Conservation (phyloP, 768 basidiomycete genomes). For the Cystoderma amianthinum region DNA sequence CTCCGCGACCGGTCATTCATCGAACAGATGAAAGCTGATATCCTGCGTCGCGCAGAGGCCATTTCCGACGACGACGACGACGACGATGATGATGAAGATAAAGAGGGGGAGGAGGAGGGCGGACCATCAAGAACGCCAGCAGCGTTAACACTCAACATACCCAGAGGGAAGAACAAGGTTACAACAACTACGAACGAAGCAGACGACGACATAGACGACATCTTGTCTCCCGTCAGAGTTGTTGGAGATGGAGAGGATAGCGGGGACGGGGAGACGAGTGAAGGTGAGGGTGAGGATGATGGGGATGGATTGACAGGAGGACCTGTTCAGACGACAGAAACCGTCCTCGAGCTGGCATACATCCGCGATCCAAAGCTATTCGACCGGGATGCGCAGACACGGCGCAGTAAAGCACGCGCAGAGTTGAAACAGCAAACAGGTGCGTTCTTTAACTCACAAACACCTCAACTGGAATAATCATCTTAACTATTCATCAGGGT, state of each 20-base stretch:
- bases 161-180: slow-evolving; percentile 18
- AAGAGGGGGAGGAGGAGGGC: slow-evolving; percentile 11
- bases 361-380: slow-evolving; percentile 70
- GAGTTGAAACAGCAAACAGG: slow-evolving; percentile 69
- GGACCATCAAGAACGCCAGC: slow-evolving; percentile 3
- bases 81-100: slow-evolving; percentile 54
- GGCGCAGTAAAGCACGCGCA: slow-evolving; percentile 58
- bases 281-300: slow-evolving; percentile 17
- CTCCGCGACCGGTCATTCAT: slow-evolving; percentile 52
- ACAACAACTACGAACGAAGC: slow-evolving; percentile 21
- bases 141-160: too few species aligned
- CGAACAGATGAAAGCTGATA: slow-evolving; percentile 79
- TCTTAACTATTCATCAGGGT: slow-evolving; percentile 46
- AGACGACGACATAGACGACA: slow-evolving; percentile 49
- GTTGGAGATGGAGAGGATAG: slow-evolving; percentile 54
- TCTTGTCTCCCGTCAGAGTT: slow-evolving; percentile 33
- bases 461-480: too few species aligned
- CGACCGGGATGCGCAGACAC: slow-evolving; percentile 65
- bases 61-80: slow-evolving; percentile 35
- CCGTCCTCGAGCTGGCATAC: slow-evolving; percentile 72
- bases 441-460: too few species aligned
- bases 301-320: slow-evolving; percentile 20
- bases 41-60: slow-evolving; percentile 68
- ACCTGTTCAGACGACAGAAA: slow-evolving; percentile 36
- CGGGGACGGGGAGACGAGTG: slow-evolving; percentile 28